These are phyloP conservation scores for Kockiozyma suomiensis DNA, from an alignment of 805 yeast genomes.

Conservation along the genomic window DNA sequence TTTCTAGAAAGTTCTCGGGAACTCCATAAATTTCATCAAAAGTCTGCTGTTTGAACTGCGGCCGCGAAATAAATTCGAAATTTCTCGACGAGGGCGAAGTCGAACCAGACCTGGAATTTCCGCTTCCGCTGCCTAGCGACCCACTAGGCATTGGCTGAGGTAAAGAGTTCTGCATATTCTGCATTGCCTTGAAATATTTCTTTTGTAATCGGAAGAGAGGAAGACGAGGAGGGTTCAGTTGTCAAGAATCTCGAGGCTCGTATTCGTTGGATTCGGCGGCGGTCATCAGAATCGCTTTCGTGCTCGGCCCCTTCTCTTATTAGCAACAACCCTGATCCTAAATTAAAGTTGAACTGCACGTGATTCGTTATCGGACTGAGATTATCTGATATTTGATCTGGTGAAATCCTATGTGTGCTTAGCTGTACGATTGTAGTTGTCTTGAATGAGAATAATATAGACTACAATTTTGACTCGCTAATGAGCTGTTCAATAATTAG, in stretches of 20 bases:
- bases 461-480: too few species aligned
- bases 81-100: slow-evolving; percentile 20
- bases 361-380: not conserved
- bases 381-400: too few species aligned
- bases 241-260: not conserved
- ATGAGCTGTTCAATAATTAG: too few species aligned
- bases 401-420: too few species aligned
- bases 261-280: not conserved
- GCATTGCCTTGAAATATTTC: too few species aligned
- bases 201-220: too few species aligned
- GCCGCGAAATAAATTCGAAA: slow-evolving; percentile 39
- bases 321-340: not conserved
- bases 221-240: too few species aligned
- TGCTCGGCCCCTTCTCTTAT: not conserved
- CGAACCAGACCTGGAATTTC: slow-evolving; percentile 11
- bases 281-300: not conserved
- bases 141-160: slow-evolving; percentile 13
- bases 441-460: too few species aligned
- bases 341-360: not conserved
- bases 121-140: slow-evolving; percentile 5
- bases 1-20: slow-evolving; percentile 91
- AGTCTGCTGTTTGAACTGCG: slow-evolving; percentile 57
- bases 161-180: slow-evolving; percentile 11
- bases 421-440: too few species aligned
- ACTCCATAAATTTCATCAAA: slow-evolving; percentile 86